phyloP scores from a whole-genome alignment of 257 asterid species.

The Salvia rosmarinus region DNA sequence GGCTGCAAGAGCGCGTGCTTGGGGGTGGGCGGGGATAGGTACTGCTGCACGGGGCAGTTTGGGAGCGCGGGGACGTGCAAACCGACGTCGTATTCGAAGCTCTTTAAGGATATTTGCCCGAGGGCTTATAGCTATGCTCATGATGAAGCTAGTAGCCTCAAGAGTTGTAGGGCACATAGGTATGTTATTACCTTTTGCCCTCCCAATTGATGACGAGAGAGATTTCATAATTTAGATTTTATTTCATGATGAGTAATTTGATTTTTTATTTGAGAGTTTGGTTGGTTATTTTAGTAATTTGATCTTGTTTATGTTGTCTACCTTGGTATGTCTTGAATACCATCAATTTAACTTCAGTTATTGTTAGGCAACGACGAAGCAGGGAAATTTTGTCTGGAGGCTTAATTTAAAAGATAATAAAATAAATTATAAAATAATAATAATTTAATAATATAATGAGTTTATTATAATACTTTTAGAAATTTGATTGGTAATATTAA shows the following conservation, averaged over 20 bases:
- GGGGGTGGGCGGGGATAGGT: conserved; percentile 46
- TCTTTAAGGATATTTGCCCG: conserved; percentile 72
- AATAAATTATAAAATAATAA: too few species aligned
- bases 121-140: conserved; percentile 63
- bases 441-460: too few species aligned
- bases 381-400: too few species aligned
- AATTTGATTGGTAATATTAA: too few species aligned
- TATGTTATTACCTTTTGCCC: conserved; percentile 74
- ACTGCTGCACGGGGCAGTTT: conserved; percentile 64
- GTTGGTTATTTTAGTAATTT: not conserved
- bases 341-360: too few species aligned
- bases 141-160: conserved; percentile 60
- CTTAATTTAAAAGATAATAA: too few species aligned
- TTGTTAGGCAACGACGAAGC: too few species aligned
- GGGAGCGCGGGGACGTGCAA: conserved; percentile 44
- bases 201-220: conserved; percentile 37
- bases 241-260: not conserved
- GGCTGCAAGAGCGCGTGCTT: conserved; percentile 76
- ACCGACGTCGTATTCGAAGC: conserved; percentile 47
- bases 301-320: not conserved
- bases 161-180: conserved; percentile 56
- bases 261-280: not conserved
- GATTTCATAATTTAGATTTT: too few species aligned
- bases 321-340: too few species aligned
- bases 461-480: too few species aligned